Base-by-base conservation (phyloP, 2,329 filamentous ascomycete genomes). In the Pseudogymnoascus sp. region DNA sequence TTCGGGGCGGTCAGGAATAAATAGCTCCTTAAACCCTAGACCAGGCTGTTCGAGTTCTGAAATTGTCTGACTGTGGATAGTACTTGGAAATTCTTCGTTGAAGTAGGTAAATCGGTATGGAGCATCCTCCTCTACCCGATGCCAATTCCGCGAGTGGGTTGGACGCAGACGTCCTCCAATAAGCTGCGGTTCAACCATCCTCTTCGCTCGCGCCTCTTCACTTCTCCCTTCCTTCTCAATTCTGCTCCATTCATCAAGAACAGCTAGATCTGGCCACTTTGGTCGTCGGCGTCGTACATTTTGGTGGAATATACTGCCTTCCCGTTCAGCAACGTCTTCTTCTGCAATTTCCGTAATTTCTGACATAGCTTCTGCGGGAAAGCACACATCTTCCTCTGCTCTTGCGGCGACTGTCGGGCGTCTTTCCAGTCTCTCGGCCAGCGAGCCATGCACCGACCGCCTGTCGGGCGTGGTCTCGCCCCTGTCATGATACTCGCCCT, bases 41-140 rank as follows among this genome's bases (percentile, higher is more conserved):
- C 91, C 94, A 0, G 90, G 87, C 68, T 96, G 92, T 7, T 95
- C 83, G 18, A 99, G 82, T 73, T 97, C 94, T 2, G 92, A 96
- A 63, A 99, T 96, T 0, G 89, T 94, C 75, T 96, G 91, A 65
- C 92, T 94, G 75, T 99, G 94, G 66, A 99, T 95, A 0, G 94
- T 99, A 74, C 90, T 95, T 70, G 91, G 89, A 63, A 97, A 91
- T 66, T 96, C 91, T 73, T 97, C 94, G 74, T 97, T 97, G 81
- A 99, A 99, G 75, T 99, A 99, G 0, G 94, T 97, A 74, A 97
- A 99, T 25, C 94, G 85, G 74, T 95, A 97, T 0, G 94, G 94
- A 0, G 88, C 86, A 67, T 97, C 93, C 65, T 96, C 92, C 67
- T 94, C 90, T 62, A 90, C 86, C 40, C 89, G 84, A 73, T 91